Conservation (phyloP, 2,329 filamentous ascomycete species). For the Metarhizium album region DNA sequence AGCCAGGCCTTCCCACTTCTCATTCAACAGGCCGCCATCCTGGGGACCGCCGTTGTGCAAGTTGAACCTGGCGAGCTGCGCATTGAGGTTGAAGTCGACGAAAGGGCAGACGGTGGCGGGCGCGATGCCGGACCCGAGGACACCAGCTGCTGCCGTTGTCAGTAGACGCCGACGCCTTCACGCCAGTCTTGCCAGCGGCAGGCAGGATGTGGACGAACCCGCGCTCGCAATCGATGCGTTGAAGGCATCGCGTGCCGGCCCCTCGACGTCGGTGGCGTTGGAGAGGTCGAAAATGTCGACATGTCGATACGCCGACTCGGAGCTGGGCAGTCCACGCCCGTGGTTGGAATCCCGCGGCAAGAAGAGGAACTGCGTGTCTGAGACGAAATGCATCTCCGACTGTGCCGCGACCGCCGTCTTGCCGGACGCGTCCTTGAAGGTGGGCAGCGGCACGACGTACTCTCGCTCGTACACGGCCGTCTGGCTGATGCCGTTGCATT, state of each 20-base stretch:
- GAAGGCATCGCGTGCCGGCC: slow-evolving; percentile 25
- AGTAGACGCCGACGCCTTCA: no score
- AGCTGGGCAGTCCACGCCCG: slow-evolving; percentile 44
- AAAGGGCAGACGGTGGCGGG: slow-evolving; percentile 54
- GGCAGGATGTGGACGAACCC: background rate
- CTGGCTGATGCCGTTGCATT: no score
- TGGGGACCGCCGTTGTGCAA: slow-evolving; percentile 57
- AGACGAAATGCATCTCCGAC: slow-evolving; percentile 57
- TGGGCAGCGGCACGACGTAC: slow-evolving; percentile 55
- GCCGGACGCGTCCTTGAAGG: slow-evolving; percentile 39
- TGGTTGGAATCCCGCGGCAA: slow-evolving; percentile 51
- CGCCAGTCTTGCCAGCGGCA: no score
- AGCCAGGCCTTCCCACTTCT: slow-evolving; percentile 67
- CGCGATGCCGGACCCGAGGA: slow-evolving; percentile 41
- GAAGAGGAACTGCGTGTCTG: slow-evolving; percentile 53
- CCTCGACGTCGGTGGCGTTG: slow-evolving; percentile 49
- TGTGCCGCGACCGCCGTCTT: slow-evolving; percentile 50
- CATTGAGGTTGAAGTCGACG: slow-evolving; percentile 57
- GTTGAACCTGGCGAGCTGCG: slow-evolving; percentile 53
- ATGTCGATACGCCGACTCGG: slow-evolving; percentile 52
- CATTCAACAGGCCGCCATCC: slow-evolving; percentile 51
- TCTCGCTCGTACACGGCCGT: slow-evolving; percentile 43
- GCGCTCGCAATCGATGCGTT: slow-evolving; percentile 13
- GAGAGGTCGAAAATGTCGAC: slow-evolving; percentile 59
- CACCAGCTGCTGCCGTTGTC: slow-evolving; percentile 28